These are phyloP conservation scores for Bipolaris sorokiniana DNA, from an alignment of 2,329 filamentous ascomycete genomes.

Conservation along the genomic window DNA sequence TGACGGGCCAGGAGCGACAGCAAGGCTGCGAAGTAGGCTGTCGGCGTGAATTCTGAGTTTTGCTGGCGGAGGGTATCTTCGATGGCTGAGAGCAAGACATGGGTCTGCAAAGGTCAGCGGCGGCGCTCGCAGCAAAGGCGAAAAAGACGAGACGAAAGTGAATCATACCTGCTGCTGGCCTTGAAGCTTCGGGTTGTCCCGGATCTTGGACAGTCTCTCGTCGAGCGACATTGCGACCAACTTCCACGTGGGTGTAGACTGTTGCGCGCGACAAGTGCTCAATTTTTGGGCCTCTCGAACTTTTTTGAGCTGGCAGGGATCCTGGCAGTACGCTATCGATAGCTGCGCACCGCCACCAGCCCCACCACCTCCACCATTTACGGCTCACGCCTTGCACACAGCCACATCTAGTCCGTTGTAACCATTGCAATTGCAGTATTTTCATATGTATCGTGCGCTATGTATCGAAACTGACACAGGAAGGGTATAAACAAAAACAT, in stretches of 20 bases:
- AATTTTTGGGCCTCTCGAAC: conserved; percentile 21
- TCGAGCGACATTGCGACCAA: conserved; percentile 65
- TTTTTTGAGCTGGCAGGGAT: conserved; percentile 24
- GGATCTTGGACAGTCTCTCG: conserved; percentile 96
- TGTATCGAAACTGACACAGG: conserved; percentile 6
- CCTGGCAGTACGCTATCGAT: conserved; percentile 22
- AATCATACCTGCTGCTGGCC: conserved; percentile 83
- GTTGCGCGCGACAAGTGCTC: conserved; percentile 5
- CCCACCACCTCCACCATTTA: conserved; percentile 11
- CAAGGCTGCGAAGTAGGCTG: conserved; percentile 94
- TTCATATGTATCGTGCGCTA: conserved; percentile 8
- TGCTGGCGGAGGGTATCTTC: conserved; percentile 92
- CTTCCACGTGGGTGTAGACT: conserved; percentile 23
- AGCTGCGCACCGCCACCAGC: conserved; percentile 11
- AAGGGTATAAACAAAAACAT: conserved; percentile 24
- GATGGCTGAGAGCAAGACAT: conserved; percentile 85
- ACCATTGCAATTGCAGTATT: conserved; percentile 8
- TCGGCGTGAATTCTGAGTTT: conserved; percentile 80
- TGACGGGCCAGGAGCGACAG: conserved; percentile 85
- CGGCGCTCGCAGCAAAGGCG: background rate
- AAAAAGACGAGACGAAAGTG: conserved; percentile 17
- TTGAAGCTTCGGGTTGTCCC: conserved; percentile 87
- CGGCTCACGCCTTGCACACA: background rate
- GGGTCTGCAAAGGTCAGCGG: conserved; percentile 64
- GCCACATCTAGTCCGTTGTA: background rate